phyloP scores from a whole-genome alignment of 768 basidiomycete species.

The Phanerochaete sordida region DNA sequence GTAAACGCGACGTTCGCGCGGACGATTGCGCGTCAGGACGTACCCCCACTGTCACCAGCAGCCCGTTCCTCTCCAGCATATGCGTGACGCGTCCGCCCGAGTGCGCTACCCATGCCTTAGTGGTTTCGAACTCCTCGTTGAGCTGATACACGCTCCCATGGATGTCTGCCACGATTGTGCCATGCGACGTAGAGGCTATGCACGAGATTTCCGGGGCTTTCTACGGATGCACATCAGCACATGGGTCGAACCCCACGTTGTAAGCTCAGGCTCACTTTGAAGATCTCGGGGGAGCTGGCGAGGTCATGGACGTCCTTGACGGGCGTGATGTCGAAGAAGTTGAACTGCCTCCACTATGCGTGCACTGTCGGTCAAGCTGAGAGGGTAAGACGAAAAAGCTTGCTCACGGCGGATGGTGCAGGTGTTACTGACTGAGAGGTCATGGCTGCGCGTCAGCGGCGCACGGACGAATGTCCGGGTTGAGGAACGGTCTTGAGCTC shows the following conservation, averaged over 20 bases:
- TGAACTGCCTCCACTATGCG: constrained; percentile 79
- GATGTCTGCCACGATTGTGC: constrained; percentile 78
- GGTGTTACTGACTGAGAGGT: neutral
- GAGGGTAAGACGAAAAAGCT: neutral
- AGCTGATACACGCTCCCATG: constrained; percentile 81
- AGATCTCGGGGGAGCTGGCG: constrained; percentile 67
- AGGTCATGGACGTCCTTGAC: constrained; percentile 81
- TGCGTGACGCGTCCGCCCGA: constrained; percentile 79
- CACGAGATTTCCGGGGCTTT: constrained; percentile 72
- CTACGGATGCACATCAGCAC: constrained; percentile 29
- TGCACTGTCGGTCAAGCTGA: neutral
- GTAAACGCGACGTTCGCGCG: neutral
- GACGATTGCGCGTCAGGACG: no score
- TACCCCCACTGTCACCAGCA: constrained; percentile 89
- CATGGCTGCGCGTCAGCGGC: neutral
- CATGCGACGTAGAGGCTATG: constrained; percentile 56
- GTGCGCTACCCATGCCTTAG: constrained; percentile 78
- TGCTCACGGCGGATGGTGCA: constrained; percentile 8
- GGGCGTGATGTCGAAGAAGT: constrained; percentile 79
- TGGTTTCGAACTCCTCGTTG: constrained; percentile 67
- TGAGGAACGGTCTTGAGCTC: no score
- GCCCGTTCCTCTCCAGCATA: constrained; percentile 75
- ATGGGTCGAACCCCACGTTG: neutral
- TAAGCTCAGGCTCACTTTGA: constrained; percentile 52
- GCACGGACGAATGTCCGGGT: no score